Base-by-base conservation (phyloP, 208 protist genomes). In the Zelonia costaricensis region DNA sequence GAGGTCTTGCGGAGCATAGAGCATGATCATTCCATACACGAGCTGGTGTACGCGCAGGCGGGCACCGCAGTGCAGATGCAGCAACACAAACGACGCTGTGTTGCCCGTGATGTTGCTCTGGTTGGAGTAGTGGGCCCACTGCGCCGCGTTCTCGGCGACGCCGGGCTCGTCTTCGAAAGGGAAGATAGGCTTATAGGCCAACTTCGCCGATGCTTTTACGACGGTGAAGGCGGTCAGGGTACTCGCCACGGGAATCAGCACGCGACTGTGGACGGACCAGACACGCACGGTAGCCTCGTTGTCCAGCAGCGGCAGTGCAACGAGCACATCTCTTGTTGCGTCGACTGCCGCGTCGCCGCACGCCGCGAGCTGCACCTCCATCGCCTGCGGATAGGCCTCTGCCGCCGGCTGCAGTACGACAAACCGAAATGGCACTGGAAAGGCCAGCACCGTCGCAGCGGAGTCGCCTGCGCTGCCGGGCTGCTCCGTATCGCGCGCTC, bases 1-100 rank as follows among this genome's bases (percentile, higher is more conserved):
- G 15, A 35, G 27, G 49, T 38, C 13, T 12, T 40, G 33, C 1
- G 43, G 39, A 13, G 68, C 62, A 55, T 67, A 76, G 20, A 73
- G 33, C 22, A 74, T 18, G 18, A 76, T 4, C 23, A 43, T 47
- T 7, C 63, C 68, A 56, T 72, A 80, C 10, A 66, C 58, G 12
- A 71, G 47, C 61, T 80, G 74, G 36, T 76, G 67, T 12, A 80
- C 49, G 1, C 49, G 36, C 39, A 76, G 23, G 9, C 36, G 13
- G 1, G 59, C 48, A 1, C 58, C 62, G 38, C 74, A 80, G 5
- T 42, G 30, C 1, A 74, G 22, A 5, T 56, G 39, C 1, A 80
- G 22, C n/a, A 70, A 36, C 1, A 80, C 38, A 23, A 33, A 54
- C 2, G 57, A 68, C 25, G 33, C 49, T 0, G 36, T 28, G 2